Evolutionary conservation across 192 early-diverging fungal species (phyloP).

Genomic region (Chytriomyces sp.): DNA sequence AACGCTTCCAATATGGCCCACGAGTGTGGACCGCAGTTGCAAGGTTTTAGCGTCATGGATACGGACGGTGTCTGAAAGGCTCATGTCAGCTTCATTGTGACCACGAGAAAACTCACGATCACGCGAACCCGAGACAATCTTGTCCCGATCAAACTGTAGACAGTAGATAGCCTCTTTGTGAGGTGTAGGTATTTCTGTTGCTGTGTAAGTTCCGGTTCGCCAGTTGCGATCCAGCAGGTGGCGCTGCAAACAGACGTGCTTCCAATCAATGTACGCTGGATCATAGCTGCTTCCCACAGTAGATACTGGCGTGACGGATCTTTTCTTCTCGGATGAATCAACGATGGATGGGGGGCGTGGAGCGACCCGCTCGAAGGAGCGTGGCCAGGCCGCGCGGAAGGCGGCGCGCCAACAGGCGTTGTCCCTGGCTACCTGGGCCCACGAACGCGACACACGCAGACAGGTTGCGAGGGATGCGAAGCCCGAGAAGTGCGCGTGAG

Average conservation of each 20-base stretch:
- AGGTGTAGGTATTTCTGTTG: conserved; percentile 57
- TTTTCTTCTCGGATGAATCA: too few relatives aligned
- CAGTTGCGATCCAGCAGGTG: conserved; percentile 71
- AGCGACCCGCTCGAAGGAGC: not conserved
- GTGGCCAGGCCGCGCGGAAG: conserved; percentile 30
- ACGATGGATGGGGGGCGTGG: not conserved
- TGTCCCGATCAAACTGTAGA: conserved; percentile 72
- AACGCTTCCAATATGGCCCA: conserved; percentile 76
- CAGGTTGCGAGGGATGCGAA: conserved; percentile 63
- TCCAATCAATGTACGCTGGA: conserved; percentile 83
- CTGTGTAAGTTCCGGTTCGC: conserved; percentile 61
- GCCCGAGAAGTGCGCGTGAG: conserved; percentile 22
- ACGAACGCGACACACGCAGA: conserved; percentile 64
- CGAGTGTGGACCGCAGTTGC: conserved; percentile 57
- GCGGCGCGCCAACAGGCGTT: conserved; percentile 75
- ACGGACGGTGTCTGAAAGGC: conserved; percentile 52
- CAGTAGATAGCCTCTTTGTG: conserved; percentile 89
- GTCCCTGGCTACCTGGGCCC: conserved; percentile 67
- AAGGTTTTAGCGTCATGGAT: conserved; percentile 75
- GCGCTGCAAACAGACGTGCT: conserved; percentile 69
- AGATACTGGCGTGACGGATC: too few relatives aligned
- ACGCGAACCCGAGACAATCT: conserved; percentile 76
- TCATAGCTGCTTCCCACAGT: too few relatives aligned
- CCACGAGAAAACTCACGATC: conserved; percentile 39
- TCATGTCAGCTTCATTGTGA: not conserved